Conservation (phyloP, 768 basidiomycete species). For the Naematelia aurantialba region DNA sequence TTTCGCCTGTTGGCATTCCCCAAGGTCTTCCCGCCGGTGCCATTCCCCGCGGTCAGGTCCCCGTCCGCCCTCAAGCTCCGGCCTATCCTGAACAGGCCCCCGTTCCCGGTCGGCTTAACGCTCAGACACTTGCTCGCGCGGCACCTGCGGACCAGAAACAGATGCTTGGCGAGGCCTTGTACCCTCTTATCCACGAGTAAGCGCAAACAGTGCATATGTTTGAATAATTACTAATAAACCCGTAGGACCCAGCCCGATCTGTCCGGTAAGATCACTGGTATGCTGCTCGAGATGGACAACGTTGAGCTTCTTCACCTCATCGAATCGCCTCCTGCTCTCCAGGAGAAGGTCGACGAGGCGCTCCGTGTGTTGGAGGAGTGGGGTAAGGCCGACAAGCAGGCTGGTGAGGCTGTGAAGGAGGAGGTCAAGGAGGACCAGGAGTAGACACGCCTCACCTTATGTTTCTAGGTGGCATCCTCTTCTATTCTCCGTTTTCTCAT, state of each 20-base stretch:
- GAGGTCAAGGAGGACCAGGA: conserved; percentile 17
- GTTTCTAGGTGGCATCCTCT: no score
- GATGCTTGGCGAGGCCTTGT: conserved; percentile 94
- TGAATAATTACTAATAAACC: neutral
- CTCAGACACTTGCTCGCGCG: conserved; percentile 61
- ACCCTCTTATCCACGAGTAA: conserved; percentile 80
- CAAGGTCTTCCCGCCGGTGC: conserved; percentile 54
- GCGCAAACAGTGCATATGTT: conserved; percentile 44
- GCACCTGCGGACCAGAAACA: conserved; percentile 90
- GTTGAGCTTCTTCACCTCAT: conserved; percentile 82
- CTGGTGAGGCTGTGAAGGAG: conserved; percentile 25
- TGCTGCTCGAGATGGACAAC: conserved; percentile 99
- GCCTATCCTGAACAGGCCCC: conserved; percentile 47
- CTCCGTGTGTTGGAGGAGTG: conserved; percentile 83
- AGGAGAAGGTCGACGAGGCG: conserved; percentile 87
- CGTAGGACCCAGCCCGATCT: conserved; percentile 75
- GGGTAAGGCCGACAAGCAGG: conserved; percentile 54
- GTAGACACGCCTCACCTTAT: conserved; percentile 1
- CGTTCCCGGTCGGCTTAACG: conserved; percentile 51
- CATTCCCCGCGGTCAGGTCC: conserved; percentile 34
- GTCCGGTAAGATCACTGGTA: conserved; percentile 97
- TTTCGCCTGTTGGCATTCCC: conserved; percentile 49
- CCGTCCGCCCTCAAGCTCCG: conserved; percentile 49
- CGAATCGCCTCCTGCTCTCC: conserved; percentile 75
- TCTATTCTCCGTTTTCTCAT: neutral